Evolutionary conservation across 2,329 filamentous ascomycete genomes (phyloP).

Genomic region (Rasamsonia emersonii): DNA sequence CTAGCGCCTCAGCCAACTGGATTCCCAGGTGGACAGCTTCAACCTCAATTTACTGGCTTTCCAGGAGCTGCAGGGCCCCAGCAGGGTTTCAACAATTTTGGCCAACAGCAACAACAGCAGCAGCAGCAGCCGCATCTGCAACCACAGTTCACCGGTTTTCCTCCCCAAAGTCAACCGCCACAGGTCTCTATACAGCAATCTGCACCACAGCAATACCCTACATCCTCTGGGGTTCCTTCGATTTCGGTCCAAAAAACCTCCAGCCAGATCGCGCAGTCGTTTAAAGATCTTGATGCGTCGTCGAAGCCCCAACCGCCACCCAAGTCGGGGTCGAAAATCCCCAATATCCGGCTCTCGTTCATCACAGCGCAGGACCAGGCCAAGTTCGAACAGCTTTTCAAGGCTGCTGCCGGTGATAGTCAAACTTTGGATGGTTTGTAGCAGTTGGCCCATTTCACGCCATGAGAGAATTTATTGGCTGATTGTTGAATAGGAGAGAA

Average conservation of each 20-base stretch:
- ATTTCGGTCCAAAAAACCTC: slow-evolving; percentile 54
- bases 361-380: slow-evolving; percentile 91
- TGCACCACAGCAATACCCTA: slow-evolving; percentile 32
- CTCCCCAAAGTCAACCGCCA: slow-evolving; percentile 30
- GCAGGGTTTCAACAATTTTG: slow-evolving; percentile 12
- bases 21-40: slow-evolving; percentile 45
- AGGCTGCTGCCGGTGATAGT: slow-evolving; percentile 77
- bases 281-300: slow-evolving; percentile 40
- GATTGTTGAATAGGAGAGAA: slow-evolving; percentile 53
- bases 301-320: slow-evolving; percentile 56
- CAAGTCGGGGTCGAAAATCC: slow-evolving; percentile 64
- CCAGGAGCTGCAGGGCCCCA: slow-evolving; percentile 42
- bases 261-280: slow-evolving; percentile 56
- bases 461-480: slow-evolving; percentile 10
- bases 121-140: slow-evolving; percentile 44
- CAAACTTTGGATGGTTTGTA: slow-evolving; percentile 67
- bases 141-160: slow-evolving; percentile 53
- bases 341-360: slow-evolving; percentile 88
- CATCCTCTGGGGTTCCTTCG: slow-evolving; percentile 37
- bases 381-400: slow-evolving; percentile 97
- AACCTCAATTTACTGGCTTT: slow-evolving; percentile 62
- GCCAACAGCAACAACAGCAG: slow-evolving; percentile 36
- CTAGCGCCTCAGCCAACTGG: slow-evolving; percentile 49
- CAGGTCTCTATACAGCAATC: slow-evolving; percentile 17
- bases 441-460: slow-evolving; percentile 1